Evolutionary conservation across 2,329 filamentous ascomycete species (phyloP), one percentile per base, ranked within the genome.

Genomic region (Alternaria brassicae): DNA sequence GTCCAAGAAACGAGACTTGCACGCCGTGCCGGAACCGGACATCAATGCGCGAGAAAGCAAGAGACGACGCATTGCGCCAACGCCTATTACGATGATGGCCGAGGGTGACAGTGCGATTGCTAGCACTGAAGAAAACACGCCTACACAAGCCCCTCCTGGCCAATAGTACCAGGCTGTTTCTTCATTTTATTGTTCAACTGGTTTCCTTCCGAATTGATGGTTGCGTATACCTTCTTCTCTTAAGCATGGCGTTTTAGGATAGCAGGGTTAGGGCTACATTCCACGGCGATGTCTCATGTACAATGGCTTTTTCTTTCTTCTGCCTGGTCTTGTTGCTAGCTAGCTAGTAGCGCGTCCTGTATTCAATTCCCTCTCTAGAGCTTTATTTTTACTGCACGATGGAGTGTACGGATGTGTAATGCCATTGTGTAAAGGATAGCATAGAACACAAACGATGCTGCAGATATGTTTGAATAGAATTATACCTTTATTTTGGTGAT

Each of bases 11-110:
- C 69, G 79, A 7, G 78, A 79, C 5, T 61, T 75, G 17, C 73
- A 78, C 3, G 69, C 75, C 32, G 73, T 70, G 1, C 77, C 75
- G 3, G 78, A 80, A 50, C 68, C 58, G 1, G 75, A 80, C 45
- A 69, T 56, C 62, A 66, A 76, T 53, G 56, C 67, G 3, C 69
- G 74, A 48, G 74, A 71, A 45, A 78, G 75, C 15, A 83, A 83
- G 75, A 77, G 77, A 60, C 73, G 81, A 58, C 73, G 81, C 42
- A 79, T 83, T 48, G 80, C 79, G 15, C 81, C 81, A 2, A 83
- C 80, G 34, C 75, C 75, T 9, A 76, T 81, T 70, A 79, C 57
- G 1, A 63, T 73, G 49, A 63, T 58, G 1, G 55, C 51, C 10
- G 68, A 67, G 9, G 61, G 61, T 28, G 73, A 77, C 23, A 69